Base-by-base conservation (phyloP, 176 grass and related monocot species). In the Hsuehochloa calcarea region DNA sequence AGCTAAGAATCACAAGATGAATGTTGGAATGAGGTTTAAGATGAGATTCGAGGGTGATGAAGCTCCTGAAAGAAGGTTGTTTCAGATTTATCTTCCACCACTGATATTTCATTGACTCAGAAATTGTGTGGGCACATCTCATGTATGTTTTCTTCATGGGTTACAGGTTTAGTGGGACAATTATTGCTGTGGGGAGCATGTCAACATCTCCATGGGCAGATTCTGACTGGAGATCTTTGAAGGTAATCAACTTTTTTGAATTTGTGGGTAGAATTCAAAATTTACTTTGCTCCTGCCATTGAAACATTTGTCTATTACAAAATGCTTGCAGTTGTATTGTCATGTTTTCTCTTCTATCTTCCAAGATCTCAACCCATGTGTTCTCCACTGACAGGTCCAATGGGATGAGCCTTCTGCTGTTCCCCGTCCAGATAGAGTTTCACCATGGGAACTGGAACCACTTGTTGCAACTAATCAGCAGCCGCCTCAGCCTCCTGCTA, bases 21-120 rank as follows among this genome's bases (percentile, higher is more conserved):
- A 82, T 78, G 82, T 94, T 74, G 94, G 91, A 31, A 90, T 92
- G 94, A 93, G 94, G 49, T 97, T 94, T 81, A 92, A 89, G 76
- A 97, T 97, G 94, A 90, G 80, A 74, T 94, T 97, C 55, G 94
- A 97, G 80, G 94, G 91, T 4, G 89, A 94, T 31, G 94, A 97
- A 81, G 73, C 94, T 75, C 87, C 92, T 71, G 94, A 97, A 88
- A 88, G 83, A 94, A 97, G 89, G 94, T 94, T 80, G 41, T 84
- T 77, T 81, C 34, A 35, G 8, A 68, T 60, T 34, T 78, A 40
- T 58, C 78, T 63, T 84, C 74, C 17, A 0, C 56, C 39, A 37
- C 40, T 44, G 45, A 75, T 75, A 44, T 54, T 68, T 74, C 23
- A 83, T 80, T 70, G 59, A 72, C 29, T 87, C 1, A 16, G 46